Conservation (phyloP, 345 rosid species). For the Eucalyptus marginata region DNA sequence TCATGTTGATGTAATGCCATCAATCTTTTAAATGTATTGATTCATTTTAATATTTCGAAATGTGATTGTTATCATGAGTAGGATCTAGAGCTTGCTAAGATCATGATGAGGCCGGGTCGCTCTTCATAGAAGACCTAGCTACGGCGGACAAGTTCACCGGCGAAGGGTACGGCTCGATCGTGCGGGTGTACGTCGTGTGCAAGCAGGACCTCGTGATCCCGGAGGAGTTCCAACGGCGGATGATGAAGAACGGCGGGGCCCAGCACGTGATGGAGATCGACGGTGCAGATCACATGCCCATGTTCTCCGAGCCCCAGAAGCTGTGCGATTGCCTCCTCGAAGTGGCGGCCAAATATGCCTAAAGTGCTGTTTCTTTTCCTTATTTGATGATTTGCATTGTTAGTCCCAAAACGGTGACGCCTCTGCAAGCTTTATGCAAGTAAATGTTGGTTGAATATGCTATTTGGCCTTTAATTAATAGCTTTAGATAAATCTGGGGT, state of each 20-base stretch:
- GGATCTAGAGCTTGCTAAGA: constrained; percentile 29
- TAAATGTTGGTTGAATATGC: background rate
- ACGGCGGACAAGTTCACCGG: constrained; percentile 4
- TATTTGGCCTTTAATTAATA: background rate
- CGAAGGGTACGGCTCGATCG: constrained; percentile 1
- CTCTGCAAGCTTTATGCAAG: background rate
- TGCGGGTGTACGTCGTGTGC: constrained; percentile 1
- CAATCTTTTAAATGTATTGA: background rate
- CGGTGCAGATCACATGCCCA: constrained; percentile 22
- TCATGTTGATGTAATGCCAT: background rate
- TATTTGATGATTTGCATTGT: background rate
- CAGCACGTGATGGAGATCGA: constrained; percentile 2
- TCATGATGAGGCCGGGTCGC: constrained; percentile 19
- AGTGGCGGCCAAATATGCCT: constrained; percentile 7
- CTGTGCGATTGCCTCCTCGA: constrained; percentile 8
- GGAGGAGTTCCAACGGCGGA: constrained; percentile 4
- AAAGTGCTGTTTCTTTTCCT: background rate
- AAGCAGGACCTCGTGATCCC: background rate
- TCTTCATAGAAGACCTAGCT: constrained; percentile 11
- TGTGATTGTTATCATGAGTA: background rate
- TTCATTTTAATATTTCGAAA: background rate
- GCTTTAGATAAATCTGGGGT: background rate
- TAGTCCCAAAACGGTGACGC: background rate
- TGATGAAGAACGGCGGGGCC: background rate
- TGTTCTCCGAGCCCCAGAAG: constrained; percentile 22